A percentile compares a stretch with the other conserved stretches of the same genome.
Evolutionary conservation across 106 monocot species (phyloP).

Genomic region (Vanilla planifolia): DNA sequence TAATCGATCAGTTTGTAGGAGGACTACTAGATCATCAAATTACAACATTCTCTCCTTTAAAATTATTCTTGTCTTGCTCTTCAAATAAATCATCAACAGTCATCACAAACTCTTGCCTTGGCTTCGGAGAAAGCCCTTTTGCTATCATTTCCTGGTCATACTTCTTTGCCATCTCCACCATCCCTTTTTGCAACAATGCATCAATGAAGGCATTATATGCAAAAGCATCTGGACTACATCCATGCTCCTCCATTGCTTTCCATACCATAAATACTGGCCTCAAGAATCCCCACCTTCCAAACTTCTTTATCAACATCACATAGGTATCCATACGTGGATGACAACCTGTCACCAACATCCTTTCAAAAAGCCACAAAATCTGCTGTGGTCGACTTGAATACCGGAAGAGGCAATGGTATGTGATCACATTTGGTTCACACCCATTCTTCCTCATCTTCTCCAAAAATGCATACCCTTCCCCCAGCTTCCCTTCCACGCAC

Average conservation of each 20-base stretch:
- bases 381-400: constrained; percentile 48
- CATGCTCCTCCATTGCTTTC: constrained; percentile 68
- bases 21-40: no score
- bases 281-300: constrained; percentile 93
- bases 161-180: constrained; percentile 76
- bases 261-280: constrained; percentile 72
- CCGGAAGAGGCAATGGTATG: constrained; percentile 86
- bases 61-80: no score
- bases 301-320: constrained; percentile 86
- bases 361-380: constrained; percentile 58
- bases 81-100: background rate
- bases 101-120: constrained; percentile 61
- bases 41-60: no score
- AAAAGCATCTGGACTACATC: constrained; percentile 72
- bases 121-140: constrained; percentile 76
- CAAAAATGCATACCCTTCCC: constrained; percentile 55
- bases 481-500: constrained; percentile 59
- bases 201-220: constrained; percentile 87
- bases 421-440: constrained; percentile 55
- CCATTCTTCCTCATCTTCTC: constrained; percentile 52
- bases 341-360: constrained; percentile 57
- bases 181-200: constrained; percentile 79
- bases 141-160: constrained; percentile 87
- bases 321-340: constrained; percentile 86
- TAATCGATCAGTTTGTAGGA: no score